Conservation (phyloP, 768 basidiomycete genomes). For the Lactarius deliciosus region DNA sequence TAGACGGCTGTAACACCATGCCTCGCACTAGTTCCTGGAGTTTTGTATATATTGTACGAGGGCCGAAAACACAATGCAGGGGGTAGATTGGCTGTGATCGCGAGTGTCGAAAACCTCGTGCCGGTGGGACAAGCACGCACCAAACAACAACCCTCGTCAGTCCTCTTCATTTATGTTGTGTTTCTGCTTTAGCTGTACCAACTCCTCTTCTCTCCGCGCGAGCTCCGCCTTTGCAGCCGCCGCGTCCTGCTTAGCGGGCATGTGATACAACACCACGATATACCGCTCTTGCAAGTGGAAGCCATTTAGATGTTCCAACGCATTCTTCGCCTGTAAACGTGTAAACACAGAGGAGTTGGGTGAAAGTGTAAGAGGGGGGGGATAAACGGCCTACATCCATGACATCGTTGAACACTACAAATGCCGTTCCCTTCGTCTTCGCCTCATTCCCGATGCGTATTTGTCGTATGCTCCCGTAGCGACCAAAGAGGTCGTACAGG, state of each 20-base stretch:
- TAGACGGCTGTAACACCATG: neutral
- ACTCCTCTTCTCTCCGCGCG: slow-evolving; percentile 86
- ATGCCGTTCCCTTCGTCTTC: slow-evolving; percentile 95
- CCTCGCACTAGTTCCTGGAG: neutral
- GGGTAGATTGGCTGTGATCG: neutral
- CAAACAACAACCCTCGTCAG: slow-evolving; percentile 36
- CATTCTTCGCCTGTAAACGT: slow-evolving; percentile 85
- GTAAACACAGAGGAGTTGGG: slow-evolving; percentile 22
- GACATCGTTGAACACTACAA: slow-evolving; percentile 94
- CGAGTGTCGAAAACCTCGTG: neutral
- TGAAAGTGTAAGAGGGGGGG: slow-evolving; percentile 12
- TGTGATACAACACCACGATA: slow-evolving; percentile 96
- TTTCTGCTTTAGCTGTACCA: slow-evolving; percentile 81
- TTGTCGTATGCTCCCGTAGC: slow-evolving; percentile 95
- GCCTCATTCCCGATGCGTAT: slow-evolving; percentile 89
- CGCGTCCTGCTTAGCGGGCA: slow-evolving; percentile 96
- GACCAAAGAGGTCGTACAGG: slow-evolving; percentile 94
- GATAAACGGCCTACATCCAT: slow-evolving; percentile 64
- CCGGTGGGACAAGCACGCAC: neutral
- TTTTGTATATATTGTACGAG: neutral
- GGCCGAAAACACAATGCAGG: neutral
- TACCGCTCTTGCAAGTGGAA: slow-evolving; percentile 98
- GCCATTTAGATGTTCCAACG: slow-evolving; percentile 93
- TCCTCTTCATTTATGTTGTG: slow-evolving; percentile 77
- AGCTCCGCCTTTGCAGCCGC: slow-evolving; percentile 92